Conservation (phyloP, 169 alveolate species). For the Plasmodium gonderi region DNA sequence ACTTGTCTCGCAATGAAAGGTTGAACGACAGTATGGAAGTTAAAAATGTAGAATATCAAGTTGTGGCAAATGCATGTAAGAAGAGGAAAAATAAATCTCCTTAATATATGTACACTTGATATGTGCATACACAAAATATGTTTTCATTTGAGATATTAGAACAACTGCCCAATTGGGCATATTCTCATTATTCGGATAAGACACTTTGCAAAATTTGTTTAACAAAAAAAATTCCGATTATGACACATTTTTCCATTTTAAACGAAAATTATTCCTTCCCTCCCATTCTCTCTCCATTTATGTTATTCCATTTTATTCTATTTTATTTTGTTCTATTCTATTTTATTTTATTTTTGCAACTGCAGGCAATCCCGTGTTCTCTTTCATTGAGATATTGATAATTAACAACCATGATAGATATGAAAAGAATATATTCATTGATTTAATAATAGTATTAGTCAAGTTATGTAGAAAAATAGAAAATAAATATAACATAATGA, state of each 20-base stretch:
- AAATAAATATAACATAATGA: slow-evolving; percentile 39
- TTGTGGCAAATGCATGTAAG: slow-evolving; percentile 68
- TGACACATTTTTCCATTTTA: too few species aligned
- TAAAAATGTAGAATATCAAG: slow-evolving; percentile 11
- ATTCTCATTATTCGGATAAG: too few species aligned
- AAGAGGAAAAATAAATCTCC: background rate
- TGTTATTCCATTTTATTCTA: background rate
- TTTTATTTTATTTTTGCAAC: background rate
- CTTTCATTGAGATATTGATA: slow-evolving; percentile 58
- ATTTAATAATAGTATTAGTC: slow-evolving; percentile 41
- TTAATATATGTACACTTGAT: too few species aligned
- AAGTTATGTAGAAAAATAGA: slow-evolving; percentile 54
- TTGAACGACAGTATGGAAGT: background rate
- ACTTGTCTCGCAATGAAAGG: slow-evolving; percentile 23
- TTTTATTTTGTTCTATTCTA: too few species aligned
- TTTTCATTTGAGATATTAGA: too few species aligned
- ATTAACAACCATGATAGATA: slow-evolving; percentile 34
- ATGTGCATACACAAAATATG: too few species aligned
- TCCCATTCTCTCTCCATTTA: background rate
- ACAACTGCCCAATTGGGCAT: too few species aligned
- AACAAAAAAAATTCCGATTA: too few species aligned
- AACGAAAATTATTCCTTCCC: background rate
- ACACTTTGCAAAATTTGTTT: too few species aligned
- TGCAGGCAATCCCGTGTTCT: slow-evolving; percentile 58
- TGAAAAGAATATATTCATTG: slow-evolving; percentile 46